Evolutionary conservation across 2,329 filamentous ascomycete genomes (phyloP).

Genomic region (Xylaria sp.): DNA sequence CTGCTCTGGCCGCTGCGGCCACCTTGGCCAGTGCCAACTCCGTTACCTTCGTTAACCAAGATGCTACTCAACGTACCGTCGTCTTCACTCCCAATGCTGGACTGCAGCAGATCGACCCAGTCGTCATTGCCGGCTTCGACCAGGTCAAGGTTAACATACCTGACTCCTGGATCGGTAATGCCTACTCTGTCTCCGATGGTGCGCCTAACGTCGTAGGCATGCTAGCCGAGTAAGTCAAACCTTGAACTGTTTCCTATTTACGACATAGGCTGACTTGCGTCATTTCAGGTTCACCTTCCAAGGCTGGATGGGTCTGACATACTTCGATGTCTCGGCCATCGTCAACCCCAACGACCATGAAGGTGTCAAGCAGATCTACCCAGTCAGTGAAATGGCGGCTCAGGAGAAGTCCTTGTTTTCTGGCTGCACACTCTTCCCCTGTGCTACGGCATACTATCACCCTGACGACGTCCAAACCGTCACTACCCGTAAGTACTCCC

Average conservation of each 20-base stretch:
- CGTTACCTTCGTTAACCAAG: conserved; percentile 70
- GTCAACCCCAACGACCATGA: conserved; percentile 61
- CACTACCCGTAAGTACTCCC: conserved; percentile 50
- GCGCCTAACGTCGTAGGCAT: conserved; percentile 58
- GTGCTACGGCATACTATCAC: conserved; percentile 64
- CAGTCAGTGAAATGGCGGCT: conserved; percentile 47
- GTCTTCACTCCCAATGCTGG: conserved; percentile 61
- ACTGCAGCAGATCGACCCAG: conserved; percentile 49
- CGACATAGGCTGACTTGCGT: conserved; percentile 3
- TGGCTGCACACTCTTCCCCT: conserved; percentile 64
- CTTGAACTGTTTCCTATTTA: background rate
- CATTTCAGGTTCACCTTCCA: conserved; percentile 54
- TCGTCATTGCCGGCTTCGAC: conserved; percentile 55
- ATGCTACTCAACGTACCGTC: conserved; percentile 61
- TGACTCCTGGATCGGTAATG: conserved; percentile 61
- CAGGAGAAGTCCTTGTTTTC: conserved; percentile 52
- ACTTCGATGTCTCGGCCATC: conserved; percentile 70
- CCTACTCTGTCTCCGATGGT: conserved; percentile 61
- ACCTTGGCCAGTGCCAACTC: conserved; percentile 54
- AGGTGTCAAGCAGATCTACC: conserved; percentile 67
- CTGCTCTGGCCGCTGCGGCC: conserved; percentile 32
- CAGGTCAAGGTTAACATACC: conserved; percentile 58
- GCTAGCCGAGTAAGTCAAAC: conserved; percentile 57
- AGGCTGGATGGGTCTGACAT: conserved; percentile 61
- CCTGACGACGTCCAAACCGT: conserved; percentile 68